Evolutionary conservation across 1,139 yeast species (phyloP).

Genomic region (Geotrichum macrosporum): DNA sequence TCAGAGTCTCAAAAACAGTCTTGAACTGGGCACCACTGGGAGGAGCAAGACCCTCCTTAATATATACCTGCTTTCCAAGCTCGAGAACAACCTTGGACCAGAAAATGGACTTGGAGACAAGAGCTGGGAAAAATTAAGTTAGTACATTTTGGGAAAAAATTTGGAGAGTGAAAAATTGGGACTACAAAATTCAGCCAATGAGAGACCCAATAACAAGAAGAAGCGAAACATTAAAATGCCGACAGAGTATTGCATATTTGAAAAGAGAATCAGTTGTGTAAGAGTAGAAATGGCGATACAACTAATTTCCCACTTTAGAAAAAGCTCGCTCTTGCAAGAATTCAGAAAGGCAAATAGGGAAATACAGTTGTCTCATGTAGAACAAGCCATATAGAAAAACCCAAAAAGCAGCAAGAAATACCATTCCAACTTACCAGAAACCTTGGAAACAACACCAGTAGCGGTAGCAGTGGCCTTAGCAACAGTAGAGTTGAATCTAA

Average conservation of each 20-base stretch:
- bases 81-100: slow-evolving; percentile 90
- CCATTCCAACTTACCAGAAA: slow-evolving; percentile 40
- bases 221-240: no score
- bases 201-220: no score
- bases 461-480: slow-evolving; percentile 34
- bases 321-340: no score
- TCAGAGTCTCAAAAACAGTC: slow-evolving; percentile 59
- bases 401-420: no score
- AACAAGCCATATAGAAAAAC: no score
- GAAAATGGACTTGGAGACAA: slow-evolving; percentile 45
- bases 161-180: not conserved
- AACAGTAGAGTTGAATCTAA: slow-evolving; percentile 22
- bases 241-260: no score
- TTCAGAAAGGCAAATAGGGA: no score
- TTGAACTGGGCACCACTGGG: slow-evolving; percentile 78
- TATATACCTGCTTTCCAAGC: slow-evolving; percentile 82
- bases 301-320: no score
- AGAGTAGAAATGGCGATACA: no score
- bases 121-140: slow-evolving; percentile 1
- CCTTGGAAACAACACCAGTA: slow-evolving; percentile 49
- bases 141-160: not conserved
- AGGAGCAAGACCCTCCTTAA: slow-evolving; percentile 90
- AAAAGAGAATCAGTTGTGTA: no score
- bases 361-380: no score
- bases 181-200: not conserved